Evolutionary conservation across 139 green algal genomes (phyloP).

Genomic region (Pseudopediastrum boryanum): DNA sequence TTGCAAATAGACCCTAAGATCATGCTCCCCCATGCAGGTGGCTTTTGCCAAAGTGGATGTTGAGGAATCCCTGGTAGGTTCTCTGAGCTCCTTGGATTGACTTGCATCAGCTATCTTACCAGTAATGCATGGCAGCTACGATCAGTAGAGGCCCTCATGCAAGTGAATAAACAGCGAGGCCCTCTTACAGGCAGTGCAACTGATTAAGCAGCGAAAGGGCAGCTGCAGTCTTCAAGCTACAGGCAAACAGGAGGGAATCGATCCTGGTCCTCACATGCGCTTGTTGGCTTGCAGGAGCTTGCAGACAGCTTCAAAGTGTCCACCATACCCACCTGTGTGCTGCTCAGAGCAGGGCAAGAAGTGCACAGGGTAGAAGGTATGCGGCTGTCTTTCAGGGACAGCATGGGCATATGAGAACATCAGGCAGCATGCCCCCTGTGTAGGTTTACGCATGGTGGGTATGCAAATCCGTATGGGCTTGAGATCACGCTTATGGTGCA

Average conservation of each 20-base stretch:
- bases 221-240: too few species aligned
- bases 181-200: too few species aligned
- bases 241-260: too few species aligned
- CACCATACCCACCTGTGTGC: constrained; percentile 14
- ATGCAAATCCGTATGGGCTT: not conserved
- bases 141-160: not conserved
- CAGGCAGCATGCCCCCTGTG: not conserved
- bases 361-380: constrained; percentile 14
- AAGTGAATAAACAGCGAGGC: too few species aligned
- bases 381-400: not conserved
- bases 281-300: constrained; percentile 15
- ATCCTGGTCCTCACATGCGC: not conserved
- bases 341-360: not conserved
- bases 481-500: not conserved
- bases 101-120: too few species aligned
- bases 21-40: not conserved
- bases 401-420: not conserved
- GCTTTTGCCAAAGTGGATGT: constrained; percentile 11
- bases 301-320: constrained; percentile 20
- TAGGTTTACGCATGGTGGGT: not conserved
- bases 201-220: too few species aligned
- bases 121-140: not conserved
- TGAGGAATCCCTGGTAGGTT: constrained; percentile 22
- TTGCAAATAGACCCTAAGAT: not conserved
- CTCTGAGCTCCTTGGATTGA: not conserved